Evolutionary conservation across 495 filamentous ascomycete species (phyloP).

Genomic region (Podospora pseudopauciseta): DNA sequence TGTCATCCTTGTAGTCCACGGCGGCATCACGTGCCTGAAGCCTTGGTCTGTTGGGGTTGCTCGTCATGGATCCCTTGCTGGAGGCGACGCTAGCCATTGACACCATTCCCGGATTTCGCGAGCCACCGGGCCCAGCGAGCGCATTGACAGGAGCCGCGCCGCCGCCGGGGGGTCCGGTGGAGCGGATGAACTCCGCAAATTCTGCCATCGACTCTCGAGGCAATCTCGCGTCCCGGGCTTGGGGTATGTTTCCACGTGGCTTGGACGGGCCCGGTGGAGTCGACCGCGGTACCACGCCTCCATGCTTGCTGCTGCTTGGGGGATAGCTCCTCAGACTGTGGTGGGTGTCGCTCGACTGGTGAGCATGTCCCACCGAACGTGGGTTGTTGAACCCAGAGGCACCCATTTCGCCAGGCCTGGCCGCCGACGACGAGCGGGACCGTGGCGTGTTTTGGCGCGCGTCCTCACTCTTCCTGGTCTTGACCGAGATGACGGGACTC

Average conservation of each 20-base stretch:
- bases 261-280: slow-evolving; percentile 30
- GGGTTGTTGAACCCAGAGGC: slow-evolving; percentile 36
- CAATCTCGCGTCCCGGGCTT: slow-evolving; percentile 65
- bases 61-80: slow-evolving; percentile 28
- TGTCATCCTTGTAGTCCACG: slow-evolving; percentile 58
- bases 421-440: slow-evolving; percentile 41
- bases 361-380: slow-evolving; percentile 37
- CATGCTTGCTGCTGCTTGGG: slow-evolving; percentile 11
- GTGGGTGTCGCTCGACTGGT: slow-evolving; percentile 36
- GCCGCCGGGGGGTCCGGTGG: slow-evolving; percentile 63
- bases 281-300: slow-evolving; percentile 28
- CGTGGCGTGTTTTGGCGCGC: slow-evolving; percentile 29
- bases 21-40: slow-evolving; percentile 72
- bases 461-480: slow-evolving; percentile 44
- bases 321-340: slow-evolving; percentile 18
- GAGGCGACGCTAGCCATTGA: slow-evolving; percentile 31
- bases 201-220: slow-evolving; percentile 64
- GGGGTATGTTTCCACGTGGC: slow-evolving; percentile 37
- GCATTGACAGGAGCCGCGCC: slow-evolving; percentile 21
- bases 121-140: slow-evolving; percentile 7
- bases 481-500: slow-evolving; percentile 36
- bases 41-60: slow-evolving; percentile 39
- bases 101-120: slow-evolving; percentile 28
- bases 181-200: slow-evolving; percentile 81
- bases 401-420: slow-evolving; percentile 30